Base-by-base conservation (phyloP, 352 stramenopile genomes). In the Pythium sukuiense region DNA sequence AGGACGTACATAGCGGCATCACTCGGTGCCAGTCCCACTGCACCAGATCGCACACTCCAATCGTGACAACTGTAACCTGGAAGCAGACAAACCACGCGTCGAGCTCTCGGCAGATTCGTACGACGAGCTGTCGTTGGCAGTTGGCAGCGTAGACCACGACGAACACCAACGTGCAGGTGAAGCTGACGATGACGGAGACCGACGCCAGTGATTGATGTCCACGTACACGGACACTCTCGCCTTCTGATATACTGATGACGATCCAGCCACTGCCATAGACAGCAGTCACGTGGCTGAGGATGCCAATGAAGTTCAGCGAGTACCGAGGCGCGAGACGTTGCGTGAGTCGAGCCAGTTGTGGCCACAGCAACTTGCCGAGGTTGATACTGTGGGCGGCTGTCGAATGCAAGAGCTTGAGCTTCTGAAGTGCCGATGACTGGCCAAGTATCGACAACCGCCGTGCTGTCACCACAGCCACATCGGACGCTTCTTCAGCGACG, bases 1-100 rank as follows among this genome's bases (percentile, higher is more conserved):
- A 65, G 9, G 32, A 35, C 32, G 26, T n/a, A 16, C 55, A 13
- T 1, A 63, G 46, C 55, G 39, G 39, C 3, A 54, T 6, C 27
- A 43, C 30, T 6, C 27, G 20, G 30, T 20, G 18, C 20, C 30
- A 27, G 14, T 37, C 49, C 59, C 59, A 65, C 18, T 20, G 32
- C 8, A 65, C 3, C 11, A 45, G 32, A 20, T 65, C 59, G 32
- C 59, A 52, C 16, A 30, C 49, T 16, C 48, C 45, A 14, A 58
- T 13, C 0, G 48, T 65, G n/a, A 65, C 20, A 3, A 58, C 24
- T 8, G 49, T 56, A 20, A 58, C 14, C 46, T 58, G 33, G 30
- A 65, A 20, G 5, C 26, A 39, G 16, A 57, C 49, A 24, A 65
- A 58, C 59, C 59, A 65, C 32, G 46, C 46, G 32, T 65, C 46